Percentiles rank a stretch among this genome's conserved stretches.
Evolutionary conservation across 768 basidiomycete genomes (phyloP).

Genomic region (Tricholoma hemisulphureum): DNA sequence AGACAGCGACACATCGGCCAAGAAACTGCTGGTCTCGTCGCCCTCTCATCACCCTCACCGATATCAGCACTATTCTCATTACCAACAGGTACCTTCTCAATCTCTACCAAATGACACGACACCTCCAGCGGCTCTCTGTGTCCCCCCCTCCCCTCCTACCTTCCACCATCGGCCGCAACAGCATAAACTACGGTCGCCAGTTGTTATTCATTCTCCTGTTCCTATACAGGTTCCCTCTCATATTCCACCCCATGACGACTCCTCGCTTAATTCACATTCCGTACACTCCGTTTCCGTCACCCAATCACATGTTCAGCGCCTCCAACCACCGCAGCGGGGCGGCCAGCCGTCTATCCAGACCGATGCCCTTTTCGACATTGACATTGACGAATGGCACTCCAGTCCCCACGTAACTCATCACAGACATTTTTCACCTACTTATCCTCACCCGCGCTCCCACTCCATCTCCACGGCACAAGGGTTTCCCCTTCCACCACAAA

Average conservation of each 20-base stretch:
- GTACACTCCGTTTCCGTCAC: background rate
- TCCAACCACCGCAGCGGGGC: slow-evolving; percentile 10
- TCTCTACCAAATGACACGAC: slow-evolving; percentile 15
- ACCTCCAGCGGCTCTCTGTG: slow-evolving; percentile 17
- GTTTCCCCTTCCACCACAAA: background rate
- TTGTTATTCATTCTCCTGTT: slow-evolving; percentile 24
- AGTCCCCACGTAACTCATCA: slow-evolving; percentile 14
- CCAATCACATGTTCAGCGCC: background rate
- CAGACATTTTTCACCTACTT: slow-evolving; percentile 8
- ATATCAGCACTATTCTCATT: slow-evolving; percentile 13
- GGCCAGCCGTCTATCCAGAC: slow-evolving; percentile 3
- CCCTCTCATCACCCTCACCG: slow-evolving; percentile 8
- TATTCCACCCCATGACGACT: slow-evolving; percentile 16
- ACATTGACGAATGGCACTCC: slow-evolving; percentile 27
- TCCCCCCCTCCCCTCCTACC: slow-evolving; percentile 10
- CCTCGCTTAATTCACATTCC: slow-evolving; percentile 10
- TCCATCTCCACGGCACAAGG: slow-evolving; percentile 1
- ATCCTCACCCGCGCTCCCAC: slow-evolving; percentile 10
- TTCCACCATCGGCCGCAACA: slow-evolving; percentile 14
- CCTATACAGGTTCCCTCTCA: slow-evolving; percentile 20
- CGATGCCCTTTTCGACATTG: slow-evolving; percentile 21
- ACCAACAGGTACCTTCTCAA: slow-evolving; percentile 10
- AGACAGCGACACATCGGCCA: slow-evolving; percentile 3
- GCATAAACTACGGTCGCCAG: slow-evolving; percentile 13
- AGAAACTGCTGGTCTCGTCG: slow-evolving; percentile 11